Percentiles rank a stretch among this genome's conserved stretches.
These are phyloP conservation scores for Pelargonium citronellum DNA, from an alignment of 441 rosid genomes.

Conservation along the genomic window DNA sequence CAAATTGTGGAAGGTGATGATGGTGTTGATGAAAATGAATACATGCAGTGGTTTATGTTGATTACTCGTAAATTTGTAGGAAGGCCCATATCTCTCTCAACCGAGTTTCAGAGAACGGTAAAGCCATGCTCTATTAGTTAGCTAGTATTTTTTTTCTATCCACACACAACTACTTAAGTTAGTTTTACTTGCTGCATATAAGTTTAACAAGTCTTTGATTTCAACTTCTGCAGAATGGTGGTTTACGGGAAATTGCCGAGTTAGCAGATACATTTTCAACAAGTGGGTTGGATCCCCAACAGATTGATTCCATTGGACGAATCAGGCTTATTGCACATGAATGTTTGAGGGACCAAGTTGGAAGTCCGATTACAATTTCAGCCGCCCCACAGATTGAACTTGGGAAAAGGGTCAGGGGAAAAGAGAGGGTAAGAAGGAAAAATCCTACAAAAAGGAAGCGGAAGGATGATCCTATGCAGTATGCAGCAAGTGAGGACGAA, in stretches of 20 bases:
- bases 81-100: slow-evolving; percentile 88
- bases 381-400: slow-evolving; percentile 18
- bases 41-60: slow-evolving; percentile 71
- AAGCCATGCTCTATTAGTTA: neutral
- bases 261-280: slow-evolving; percentile 69
- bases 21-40: slow-evolving; percentile 60
- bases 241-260: slow-evolving; percentile 73
- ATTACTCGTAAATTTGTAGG: slow-evolving; percentile 87
- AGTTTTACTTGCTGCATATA: neutral
- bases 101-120: slow-evolving; percentile 82
- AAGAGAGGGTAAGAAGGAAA: slow-evolving; percentile 32
- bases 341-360: slow-evolving; percentile 4
- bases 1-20: slow-evolving; percentile 59
- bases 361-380: slow-evolving; percentile 8
- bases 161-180: neutral
- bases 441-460: slow-evolving; percentile 24
- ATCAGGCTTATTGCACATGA: slow-evolving; percentile 3
- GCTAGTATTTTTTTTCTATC: neutral
- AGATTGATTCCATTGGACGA: neutral
- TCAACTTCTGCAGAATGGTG: slow-evolving; percentile 39
- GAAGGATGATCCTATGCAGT: slow-evolving; percentile 28
- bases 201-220: neutral
- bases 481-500: slow-evolving; percentile 20
- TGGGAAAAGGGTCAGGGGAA: slow-evolving; percentile 31
- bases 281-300: slow-evolving; percentile 54